These are phyloP conservation scores for Carex myosuroides DNA, from an alignment of 176 grass and related monocot species.

Conservation along the genomic window DNA sequence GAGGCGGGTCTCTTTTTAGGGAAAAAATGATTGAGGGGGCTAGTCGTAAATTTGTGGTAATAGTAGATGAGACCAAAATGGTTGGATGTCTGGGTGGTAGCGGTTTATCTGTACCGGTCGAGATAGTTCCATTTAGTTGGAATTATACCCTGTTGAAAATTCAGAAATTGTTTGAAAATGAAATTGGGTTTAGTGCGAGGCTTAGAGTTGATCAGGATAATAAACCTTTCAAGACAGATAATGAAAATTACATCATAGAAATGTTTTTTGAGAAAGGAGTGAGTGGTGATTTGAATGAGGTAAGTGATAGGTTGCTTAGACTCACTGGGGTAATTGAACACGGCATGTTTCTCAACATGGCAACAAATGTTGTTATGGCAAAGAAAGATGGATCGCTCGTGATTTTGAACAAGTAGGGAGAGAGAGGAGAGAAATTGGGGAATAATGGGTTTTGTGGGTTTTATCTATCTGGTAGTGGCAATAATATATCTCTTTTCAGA, in stretches of 20 bases:
- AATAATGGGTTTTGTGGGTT: not conserved
- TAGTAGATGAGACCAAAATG: slow-evolving; percentile 75
- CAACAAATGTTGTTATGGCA: slow-evolving; percentile 27
- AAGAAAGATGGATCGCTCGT: slow-evolving; percentile 24
- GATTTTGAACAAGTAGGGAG: slow-evolving; percentile 3
- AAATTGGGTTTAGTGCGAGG: slow-evolving; percentile 14
- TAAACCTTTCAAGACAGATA: slow-evolving; percentile 24
- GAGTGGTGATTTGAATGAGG: slow-evolving; percentile 4
- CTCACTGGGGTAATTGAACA: slow-evolving; percentile 35
- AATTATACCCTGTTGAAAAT: slow-evolving; percentile 30
- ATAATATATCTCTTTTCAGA: not conserved
- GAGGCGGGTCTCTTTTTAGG: slow-evolving; percentile 64
- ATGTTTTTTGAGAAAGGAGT: slow-evolving; percentile 36
- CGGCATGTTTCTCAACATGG: slow-evolving; percentile 34
- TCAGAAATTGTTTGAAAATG: slow-evolving; percentile 7
- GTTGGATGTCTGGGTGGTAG: slow-evolving; percentile 43
- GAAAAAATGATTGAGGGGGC: slow-evolving; percentile 82
- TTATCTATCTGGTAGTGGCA: not conserved
- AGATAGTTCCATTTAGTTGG: slow-evolving; percentile 61
- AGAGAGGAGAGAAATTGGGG: not conserved
- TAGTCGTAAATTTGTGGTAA: slow-evolving; percentile 44
- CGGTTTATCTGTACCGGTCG: slow-evolving; percentile 48
- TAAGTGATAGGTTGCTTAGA: slow-evolving; percentile 28
- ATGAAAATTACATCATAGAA: slow-evolving; percentile 35
- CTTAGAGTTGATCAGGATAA: slow-evolving; percentile 14